phyloP scores from a whole-genome alignment of 345 rosid species.

The Triadica sebifera region DNA sequence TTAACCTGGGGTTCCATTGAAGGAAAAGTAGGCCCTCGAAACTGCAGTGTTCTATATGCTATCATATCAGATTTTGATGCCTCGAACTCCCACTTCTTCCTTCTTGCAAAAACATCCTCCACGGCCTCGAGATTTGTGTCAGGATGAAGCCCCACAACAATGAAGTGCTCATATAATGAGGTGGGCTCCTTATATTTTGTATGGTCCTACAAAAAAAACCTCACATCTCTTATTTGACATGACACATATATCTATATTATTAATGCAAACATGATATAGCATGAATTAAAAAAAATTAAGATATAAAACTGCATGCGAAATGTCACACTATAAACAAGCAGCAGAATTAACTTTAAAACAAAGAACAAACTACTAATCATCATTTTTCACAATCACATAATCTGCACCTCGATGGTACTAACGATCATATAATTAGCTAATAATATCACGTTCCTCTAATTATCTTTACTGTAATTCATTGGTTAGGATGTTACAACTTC shows the following conservation, averaged over 20 bases:
- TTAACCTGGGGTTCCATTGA: conserved; percentile 88
- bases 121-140: conserved; percentile 68
- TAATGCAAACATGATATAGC: background rate
- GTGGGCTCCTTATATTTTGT: conserved; percentile 66
- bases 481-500: background rate
- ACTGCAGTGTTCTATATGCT: conserved; percentile 46
- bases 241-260: background rate
- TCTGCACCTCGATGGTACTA: background rate
- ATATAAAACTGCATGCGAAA: background rate
- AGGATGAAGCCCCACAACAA: conserved; percentile 84
- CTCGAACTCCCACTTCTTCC: conserved; percentile 81
- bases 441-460: background rate
- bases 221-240: background rate
- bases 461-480: background rate
- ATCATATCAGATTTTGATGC: conserved; percentile 52
- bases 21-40: conserved; percentile 70
- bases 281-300: background rate
- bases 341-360: background rate
- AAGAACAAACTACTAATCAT: background rate
- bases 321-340: conserved; percentile 4
- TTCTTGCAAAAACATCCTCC: conserved; percentile 77
- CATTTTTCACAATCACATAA: background rate
- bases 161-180: conserved; percentile 82
- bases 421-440: background rate
- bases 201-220: conserved; percentile 52